These are phyloP conservation scores for Eragrostis curvula DNA, from an alignment of 176 grass and related monocot genomes.

Conservation along the genomic window DNA sequence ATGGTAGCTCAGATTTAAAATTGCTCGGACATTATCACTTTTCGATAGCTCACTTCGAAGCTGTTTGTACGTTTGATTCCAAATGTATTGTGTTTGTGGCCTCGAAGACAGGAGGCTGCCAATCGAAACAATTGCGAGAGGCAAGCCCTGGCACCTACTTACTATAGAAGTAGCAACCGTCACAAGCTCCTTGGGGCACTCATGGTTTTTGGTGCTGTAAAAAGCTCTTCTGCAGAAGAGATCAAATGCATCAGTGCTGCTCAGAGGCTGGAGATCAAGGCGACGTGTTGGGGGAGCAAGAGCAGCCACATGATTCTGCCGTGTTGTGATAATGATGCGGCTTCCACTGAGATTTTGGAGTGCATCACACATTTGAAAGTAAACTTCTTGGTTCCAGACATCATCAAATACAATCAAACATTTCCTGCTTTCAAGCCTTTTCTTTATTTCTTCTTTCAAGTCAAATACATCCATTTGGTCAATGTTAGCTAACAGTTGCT, in stretches of 20 bases:
- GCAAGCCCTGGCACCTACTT: slow-evolving; percentile 50
- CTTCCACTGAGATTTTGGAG: slow-evolving; percentile 35
- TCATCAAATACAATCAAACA: slow-evolving; percentile 75
- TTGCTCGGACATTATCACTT: slow-evolving; percentile 35
- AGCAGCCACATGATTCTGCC: slow-evolving; percentile 48
- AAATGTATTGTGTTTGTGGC: slow-evolving; percentile 12
- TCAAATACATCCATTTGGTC: slow-evolving; percentile 41
- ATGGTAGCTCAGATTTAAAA: slow-evolving; percentile 43
- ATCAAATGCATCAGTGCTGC: slow-evolving; percentile 6
- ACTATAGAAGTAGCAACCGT: slow-evolving; percentile 53
- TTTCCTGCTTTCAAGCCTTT: slow-evolving; percentile 36
- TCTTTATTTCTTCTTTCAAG: slow-evolving; percentile 41
- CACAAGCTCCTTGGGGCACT: slow-evolving; percentile 40
- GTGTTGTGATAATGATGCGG: slow-evolving; percentile 61
- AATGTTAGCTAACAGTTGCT: not conserved
- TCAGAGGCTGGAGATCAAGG: slow-evolving; percentile 28
- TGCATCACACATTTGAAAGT: slow-evolving; percentile 46
- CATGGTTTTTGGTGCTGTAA: slow-evolving; percentile 25
- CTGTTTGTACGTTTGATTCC: slow-evolving; percentile 56
- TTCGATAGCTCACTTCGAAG: slow-evolving; percentile 40
- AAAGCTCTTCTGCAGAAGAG: slow-evolving; percentile 54
- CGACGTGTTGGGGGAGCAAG: slow-evolving; percentile 13
- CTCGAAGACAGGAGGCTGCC: slow-evolving; percentile 53
- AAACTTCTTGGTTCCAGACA: slow-evolving; percentile 63
- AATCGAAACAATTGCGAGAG: slow-evolving; percentile 47